Evolutionary conservation across 78 protist genomes (phyloP).

Genomic region (Cavenderia fasciculata): DNA sequence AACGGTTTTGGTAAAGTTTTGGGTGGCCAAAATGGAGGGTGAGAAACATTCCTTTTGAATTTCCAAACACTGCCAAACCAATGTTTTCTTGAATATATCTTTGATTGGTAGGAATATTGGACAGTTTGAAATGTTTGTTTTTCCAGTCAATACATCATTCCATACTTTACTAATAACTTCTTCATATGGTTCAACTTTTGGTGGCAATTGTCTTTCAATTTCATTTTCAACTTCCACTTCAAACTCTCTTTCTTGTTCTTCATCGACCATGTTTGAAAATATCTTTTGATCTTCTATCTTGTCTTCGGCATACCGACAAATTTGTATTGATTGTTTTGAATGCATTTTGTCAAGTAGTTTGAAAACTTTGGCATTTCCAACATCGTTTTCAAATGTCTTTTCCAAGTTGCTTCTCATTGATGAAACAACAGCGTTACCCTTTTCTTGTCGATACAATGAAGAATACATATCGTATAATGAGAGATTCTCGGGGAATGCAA

Average conservation of each 20-base stretch:
- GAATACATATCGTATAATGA: not conserved
- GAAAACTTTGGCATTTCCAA: no score
- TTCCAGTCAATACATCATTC: no score
- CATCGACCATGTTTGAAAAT: not conserved
- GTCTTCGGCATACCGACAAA: no score
- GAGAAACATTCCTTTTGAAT: no score
- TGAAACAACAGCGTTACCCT: not conserved
- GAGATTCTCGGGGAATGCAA: not conserved
- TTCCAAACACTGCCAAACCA: no score
- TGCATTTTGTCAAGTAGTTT: no score
- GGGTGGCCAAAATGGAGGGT: no score
- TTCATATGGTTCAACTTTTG: not conserved
- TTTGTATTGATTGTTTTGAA: no score
- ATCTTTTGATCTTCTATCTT: no score
- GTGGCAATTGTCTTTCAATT: not conserved
- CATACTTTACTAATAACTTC: no score
- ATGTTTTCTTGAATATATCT: not conserved
- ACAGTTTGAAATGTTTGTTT: no score
- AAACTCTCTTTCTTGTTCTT: slow-evolving; percentile 10
- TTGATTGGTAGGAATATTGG: no score
- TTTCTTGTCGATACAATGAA: not conserved
- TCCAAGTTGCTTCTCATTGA: not conserved
- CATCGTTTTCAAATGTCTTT: not conserved
- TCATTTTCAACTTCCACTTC: slow-evolving; percentile 4
- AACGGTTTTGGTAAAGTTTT: not conserved